phyloP scores from a whole-genome alignment of 2,329 filamentous ascomycete genomes.

The Didymella exigua region DNA sequence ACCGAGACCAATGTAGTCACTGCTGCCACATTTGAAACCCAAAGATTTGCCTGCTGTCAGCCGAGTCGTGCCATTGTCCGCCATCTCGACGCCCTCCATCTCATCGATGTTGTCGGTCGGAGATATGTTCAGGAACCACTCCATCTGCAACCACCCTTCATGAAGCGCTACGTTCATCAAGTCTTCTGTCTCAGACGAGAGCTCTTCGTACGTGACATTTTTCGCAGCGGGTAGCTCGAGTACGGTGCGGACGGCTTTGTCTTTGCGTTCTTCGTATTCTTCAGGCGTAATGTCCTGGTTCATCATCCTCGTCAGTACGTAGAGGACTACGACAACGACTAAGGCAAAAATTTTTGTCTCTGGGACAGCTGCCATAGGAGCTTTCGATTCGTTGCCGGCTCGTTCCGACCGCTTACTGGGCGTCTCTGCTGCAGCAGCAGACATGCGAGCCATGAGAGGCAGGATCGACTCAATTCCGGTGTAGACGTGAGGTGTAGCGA shows the following conservation, averaged over 20 bases:
- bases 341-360: conserved; percentile 50
- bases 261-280: conserved; percentile 40
- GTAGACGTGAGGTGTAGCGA: conserved; percentile 73
- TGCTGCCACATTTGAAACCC: conserved; percentile 53
- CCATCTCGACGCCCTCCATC: conserved; percentile 36
- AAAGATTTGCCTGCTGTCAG: conserved; percentile 44
- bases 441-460: conserved; percentile 41
- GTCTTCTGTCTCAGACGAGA: conserved; percentile 44
- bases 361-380: conserved; percentile 18
- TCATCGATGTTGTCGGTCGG: conserved; percentile 34
- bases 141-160: conserved; percentile 57
- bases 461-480: conserved; percentile 70
- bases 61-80: conserved; percentile 21
- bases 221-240: conserved; percentile 57
- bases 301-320: conserved; percentile 58
- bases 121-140: conserved; percentile 62
- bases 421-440: conserved; percentile 38
- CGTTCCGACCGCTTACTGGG: conserved; percentile 57
- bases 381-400: conserved; percentile 30
- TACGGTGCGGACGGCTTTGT: conserved; percentile 58
- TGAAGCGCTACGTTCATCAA: conserved; percentile 43
- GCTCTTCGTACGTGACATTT: conserved; percentile 54
- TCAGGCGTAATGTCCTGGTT: conserved; percentile 38
- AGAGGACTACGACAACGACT: conserved; percentile 65
- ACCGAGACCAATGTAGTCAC: conserved; percentile 53